phyloP scores from a whole-genome alignment of 2,329 filamentous ascomycete genomes.

The Epichloe sylvatica region DNA sequence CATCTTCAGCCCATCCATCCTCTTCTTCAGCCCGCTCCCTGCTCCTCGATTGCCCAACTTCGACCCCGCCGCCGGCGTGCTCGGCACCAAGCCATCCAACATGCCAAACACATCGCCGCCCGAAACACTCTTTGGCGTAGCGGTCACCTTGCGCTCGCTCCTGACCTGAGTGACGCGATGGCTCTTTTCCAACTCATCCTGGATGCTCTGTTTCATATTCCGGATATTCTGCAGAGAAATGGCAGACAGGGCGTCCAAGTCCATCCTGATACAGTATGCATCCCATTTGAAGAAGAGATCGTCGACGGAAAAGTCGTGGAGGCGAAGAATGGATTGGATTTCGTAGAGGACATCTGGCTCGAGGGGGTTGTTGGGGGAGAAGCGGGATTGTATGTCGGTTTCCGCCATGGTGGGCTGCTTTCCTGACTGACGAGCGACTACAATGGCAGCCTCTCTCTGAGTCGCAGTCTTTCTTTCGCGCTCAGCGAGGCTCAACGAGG shows the following conservation, averaged over 20 bases:
- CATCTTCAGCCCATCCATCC: slow-evolving; percentile 16
- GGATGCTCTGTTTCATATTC: slow-evolving; percentile 73
- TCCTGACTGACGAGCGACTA: no score
- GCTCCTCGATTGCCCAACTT: slow-evolving; percentile 26
- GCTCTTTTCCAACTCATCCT: slow-evolving; percentile 69
- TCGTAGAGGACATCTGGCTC: slow-evolving; percentile 67
- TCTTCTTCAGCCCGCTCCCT: slow-evolving; percentile 20
- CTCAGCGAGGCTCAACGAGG: no score
- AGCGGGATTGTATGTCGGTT: slow-evolving; percentile 21
- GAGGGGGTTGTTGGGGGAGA: slow-evolving; percentile 33
- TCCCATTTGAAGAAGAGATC: slow-evolving; percentile 99
- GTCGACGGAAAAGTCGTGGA: slow-evolving; percentile 68
- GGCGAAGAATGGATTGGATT: slow-evolving; percentile 69
- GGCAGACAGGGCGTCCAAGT: slow-evolving; percentile 54
- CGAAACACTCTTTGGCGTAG: slow-evolving; percentile 48
- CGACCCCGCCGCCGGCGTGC: slow-evolving; percentile 36
- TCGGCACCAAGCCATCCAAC: slow-evolving; percentile 58
- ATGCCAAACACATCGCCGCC: slow-evolving; percentile 69
- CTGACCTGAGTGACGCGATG: slow-evolving; percentile 50
- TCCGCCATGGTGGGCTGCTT: slow-evolving; percentile 20
- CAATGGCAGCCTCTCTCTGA: background rate
- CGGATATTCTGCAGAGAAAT: slow-evolving; percentile 54
- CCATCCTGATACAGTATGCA: slow-evolving; percentile 92
- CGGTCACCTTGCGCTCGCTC: slow-evolving; percentile 46
- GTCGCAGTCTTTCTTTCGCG: background rate